Conservation (phyloP, 805 yeast genomes). For the Saccharomycopsis sp. region DNA sequence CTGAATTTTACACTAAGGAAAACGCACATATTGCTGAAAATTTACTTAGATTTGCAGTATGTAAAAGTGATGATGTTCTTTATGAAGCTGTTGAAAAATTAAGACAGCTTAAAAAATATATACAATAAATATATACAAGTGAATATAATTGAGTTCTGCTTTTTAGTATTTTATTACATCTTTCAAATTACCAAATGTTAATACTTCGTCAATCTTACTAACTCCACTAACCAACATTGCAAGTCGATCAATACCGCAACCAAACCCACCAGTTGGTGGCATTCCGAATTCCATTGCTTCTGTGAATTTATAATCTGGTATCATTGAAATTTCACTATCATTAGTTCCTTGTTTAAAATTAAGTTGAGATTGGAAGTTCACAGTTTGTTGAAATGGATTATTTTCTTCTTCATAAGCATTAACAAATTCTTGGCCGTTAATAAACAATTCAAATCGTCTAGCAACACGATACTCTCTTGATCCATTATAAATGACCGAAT, state of each 20-base stretch:
- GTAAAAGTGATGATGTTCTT: conserved; percentile 80
- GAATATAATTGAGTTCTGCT: neutral
- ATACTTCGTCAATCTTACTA: conserved; percentile 64
- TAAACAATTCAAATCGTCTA: conserved; percentile 76
- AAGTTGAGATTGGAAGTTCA: conserved; percentile 58
- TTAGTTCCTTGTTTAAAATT: conserved; percentile 43
- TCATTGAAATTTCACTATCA: conserved; percentile 42
- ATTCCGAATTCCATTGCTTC: conserved; percentile 83
- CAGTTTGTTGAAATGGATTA: conserved; percentile 63
- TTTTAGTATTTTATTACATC: conserved; percentile 60
- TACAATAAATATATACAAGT: neutral
- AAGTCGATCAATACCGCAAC: conserved; percentile 96
- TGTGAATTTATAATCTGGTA: conserved; percentile 69
- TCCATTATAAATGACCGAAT: conserved; percentile 25
- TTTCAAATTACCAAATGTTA: conserved; percentile 65
- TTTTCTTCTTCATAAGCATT: conserved; percentile 98
- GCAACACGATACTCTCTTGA: conserved; percentile 38
- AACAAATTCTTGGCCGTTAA: conserved; percentile 71
- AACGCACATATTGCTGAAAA: conserved; percentile 75
- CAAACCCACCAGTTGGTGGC: conserved; percentile 99
- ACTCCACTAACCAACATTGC: conserved; percentile 68
- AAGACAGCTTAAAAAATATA: conserved; percentile 57
- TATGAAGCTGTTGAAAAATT: conserved; percentile 78
- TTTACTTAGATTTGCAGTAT: conserved; percentile 87
- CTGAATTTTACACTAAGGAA: conserved; percentile 77